These are phyloP conservation scores for Leavenworthia alabamica DNA, from an alignment of 345 rosid genomes.

Conservation along the genomic window DNA sequence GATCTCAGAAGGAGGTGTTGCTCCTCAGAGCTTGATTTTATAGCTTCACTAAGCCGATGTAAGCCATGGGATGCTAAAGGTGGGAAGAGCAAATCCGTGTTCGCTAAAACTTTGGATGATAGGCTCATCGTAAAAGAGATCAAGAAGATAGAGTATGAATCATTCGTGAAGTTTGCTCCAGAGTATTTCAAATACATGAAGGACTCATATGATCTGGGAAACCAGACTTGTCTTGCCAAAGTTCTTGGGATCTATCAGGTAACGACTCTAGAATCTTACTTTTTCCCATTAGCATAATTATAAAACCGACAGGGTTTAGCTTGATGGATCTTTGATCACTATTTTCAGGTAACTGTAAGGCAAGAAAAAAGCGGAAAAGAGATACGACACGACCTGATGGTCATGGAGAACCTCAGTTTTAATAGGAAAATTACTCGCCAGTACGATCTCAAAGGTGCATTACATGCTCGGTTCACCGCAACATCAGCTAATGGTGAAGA, in stretches of 20 bases:
- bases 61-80: constrained; percentile 94
- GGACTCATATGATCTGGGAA: constrained; percentile 58
- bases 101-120: constrained; percentile 83
- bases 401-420: constrained; percentile 92
- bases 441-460: constrained; percentile 92
- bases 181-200: constrained; percentile 81
- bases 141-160: constrained; percentile 83
- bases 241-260: constrained; percentile 97
- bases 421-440: constrained; percentile 67
- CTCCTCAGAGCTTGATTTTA: constrained; percentile 72
- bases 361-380: constrained; percentile 77
- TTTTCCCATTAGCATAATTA: neutral
- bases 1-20: constrained; percentile 64
- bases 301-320: neutral
- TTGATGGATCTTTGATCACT: constrained; percentile 3
- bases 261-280: neutral
- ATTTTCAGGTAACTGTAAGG: constrained; percentile 66
- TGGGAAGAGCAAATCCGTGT: constrained; percentile 86
- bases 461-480: constrained; percentile 57
- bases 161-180: constrained; percentile 76
- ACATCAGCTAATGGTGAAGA: constrained; percentile 49
- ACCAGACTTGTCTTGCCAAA: constrained; percentile 95
- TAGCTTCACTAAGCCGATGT: constrained; percentile 86
- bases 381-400: constrained; percentile 79
- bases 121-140: constrained; percentile 91